A percentile compares a stretch with the other conserved stretches of the same genome.
phyloP scores from a whole-genome alignment of 139 green algal genomes.

The Gonium pectorale region DNA sequence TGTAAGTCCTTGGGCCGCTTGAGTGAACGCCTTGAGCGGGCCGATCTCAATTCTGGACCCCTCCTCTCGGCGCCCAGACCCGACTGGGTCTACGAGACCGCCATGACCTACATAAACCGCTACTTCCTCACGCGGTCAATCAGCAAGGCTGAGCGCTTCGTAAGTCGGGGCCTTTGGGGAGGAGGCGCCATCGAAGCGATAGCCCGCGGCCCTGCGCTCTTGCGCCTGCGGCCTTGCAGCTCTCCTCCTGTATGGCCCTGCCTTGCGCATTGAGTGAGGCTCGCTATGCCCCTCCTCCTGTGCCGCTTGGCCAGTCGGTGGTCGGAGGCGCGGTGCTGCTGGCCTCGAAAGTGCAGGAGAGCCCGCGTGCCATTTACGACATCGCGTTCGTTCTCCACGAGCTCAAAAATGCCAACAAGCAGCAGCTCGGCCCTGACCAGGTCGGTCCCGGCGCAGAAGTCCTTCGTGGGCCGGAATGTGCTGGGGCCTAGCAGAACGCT shows the following conservation, averaged over 20 bases:
- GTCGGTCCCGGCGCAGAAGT: slow-evolving; percentile 11
- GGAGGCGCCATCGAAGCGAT: neutral
- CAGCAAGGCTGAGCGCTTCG: slow-evolving; percentile 37
- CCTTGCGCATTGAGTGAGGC: slow-evolving; percentile 16
- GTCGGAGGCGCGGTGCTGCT: slow-evolving; percentile 37
- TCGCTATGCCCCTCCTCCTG: neutral
- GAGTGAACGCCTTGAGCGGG: too few relatives aligned
- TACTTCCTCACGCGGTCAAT: slow-evolving; percentile 42
- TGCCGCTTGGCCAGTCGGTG: slow-evolving; percentile 25
- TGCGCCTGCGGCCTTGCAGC: neutral
- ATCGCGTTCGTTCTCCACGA: slow-evolving; percentile 27
- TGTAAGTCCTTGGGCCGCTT: slow-evolving; percentile 22
- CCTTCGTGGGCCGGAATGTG: too few relatives aligned
- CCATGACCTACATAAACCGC: slow-evolving; percentile 42
- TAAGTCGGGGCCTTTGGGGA: slow-evolving; percentile 23
- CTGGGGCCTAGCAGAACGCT: too few relatives aligned
- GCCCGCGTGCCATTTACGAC: slow-evolving; percentile 35
- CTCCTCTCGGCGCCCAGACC: slow-evolving; percentile 13
- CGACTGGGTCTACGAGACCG: slow-evolving; percentile 32
- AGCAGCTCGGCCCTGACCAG: slow-evolving; percentile 28
- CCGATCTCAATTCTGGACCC: slow-evolving; percentile 13
- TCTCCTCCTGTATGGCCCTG: too few relatives aligned
- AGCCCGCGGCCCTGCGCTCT: neutral
- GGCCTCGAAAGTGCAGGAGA: slow-evolving; percentile 39
- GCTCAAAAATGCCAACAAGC: slow-evolving; percentile 34